These are phyloP conservation scores for Pilasporangium apinafurcum DNA, from an alignment of 352 stramenopile species.

Conservation along the genomic window DNA sequence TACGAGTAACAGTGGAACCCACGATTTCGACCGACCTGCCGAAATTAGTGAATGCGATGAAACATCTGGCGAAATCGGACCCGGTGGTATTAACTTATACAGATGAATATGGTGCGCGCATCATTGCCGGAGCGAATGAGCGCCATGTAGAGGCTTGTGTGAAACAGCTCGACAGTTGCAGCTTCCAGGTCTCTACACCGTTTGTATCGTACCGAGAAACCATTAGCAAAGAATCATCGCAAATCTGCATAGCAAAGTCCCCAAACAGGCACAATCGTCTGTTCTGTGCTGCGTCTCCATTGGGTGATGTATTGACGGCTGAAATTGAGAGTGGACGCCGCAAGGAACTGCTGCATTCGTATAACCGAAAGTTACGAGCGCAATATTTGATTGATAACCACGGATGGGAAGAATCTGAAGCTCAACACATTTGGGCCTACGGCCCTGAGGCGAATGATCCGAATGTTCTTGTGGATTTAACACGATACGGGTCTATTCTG, in stretches of 20 bases:
- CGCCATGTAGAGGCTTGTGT: conserved; percentile 99
- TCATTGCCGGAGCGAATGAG: conserved; percentile 99
- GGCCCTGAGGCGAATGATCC: conserved; percentile 97
- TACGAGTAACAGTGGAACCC: conserved; percentile 98
- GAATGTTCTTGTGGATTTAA: conserved; percentile 98
- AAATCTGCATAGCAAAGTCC: conserved; percentile 98
- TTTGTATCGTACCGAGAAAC: conserved; percentile 99
- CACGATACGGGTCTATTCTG: conserved; percentile 99
- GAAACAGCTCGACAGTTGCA: conserved; percentile 99
- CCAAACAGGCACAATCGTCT: conserved; percentile 99
- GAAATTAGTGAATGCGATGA: conserved; percentile 99
- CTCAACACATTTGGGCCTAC: conserved; percentile 99
- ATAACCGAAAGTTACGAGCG: conserved; percentile 96
- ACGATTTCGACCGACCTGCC: conserved; percentile 99
- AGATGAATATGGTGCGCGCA: conserved; percentile 99
- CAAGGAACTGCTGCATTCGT: conserved; percentile 80
- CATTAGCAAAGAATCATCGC: conserved; percentile 91
- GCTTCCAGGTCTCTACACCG: conserved; percentile 98
- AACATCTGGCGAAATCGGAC: conserved; percentile 99
- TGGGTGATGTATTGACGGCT: conserved; percentile 92
- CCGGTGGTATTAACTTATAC: conserved; percentile 99
- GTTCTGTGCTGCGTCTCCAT: conserved; percentile 91
- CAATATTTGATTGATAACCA: conserved; percentile 97
- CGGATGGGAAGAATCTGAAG: conserved; percentile 96
- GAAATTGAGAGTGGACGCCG: conserved; percentile 98